Base-by-base conservation (phyloP, 345 rosid genomes). In the Aethionema arabicum region DNA sequence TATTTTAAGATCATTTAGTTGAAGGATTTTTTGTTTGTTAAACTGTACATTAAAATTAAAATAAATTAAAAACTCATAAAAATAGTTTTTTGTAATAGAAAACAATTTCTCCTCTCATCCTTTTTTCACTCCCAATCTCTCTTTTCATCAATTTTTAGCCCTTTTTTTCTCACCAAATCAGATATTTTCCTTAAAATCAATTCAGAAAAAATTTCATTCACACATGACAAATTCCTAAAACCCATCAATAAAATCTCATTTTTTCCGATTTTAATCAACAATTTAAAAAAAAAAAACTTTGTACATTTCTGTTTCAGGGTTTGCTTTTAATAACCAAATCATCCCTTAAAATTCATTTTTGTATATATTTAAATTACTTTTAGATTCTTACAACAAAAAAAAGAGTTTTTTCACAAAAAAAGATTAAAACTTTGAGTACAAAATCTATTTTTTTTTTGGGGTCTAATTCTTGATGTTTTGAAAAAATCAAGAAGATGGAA, bases 301-400 rank as follows among this genome's bases (percentile, higher is more conserved):
- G 76, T 87, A 49, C 74, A 66, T 58, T 70, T 69, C 9, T 35
- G 53, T 65, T 52, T 62, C 41, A 56, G 57, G 44, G 27, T 1
- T 21, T 21, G 27, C 27, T 21, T 21, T 21, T 21, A 21, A 21
- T 21, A 21, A 21, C 2, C 2, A 21, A 21, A 1, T 21, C 27
- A 21, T 21, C 27, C 27, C 1, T 21, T 1, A 21, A 21, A 21
- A 21, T 45, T 7, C 6, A 30, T 32, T 38, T 44, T 7, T 52
- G 9, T 32, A 10, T 57, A 1, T 37, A 37, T 37, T 37, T 10
- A 37, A 6, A 37, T 37, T 37, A 6, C 8, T 1, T 6, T 37
- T 4, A 6, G 40, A 37, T 37, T 6, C 7, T 37, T 6, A 40
- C n/a, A 9, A 40, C n/a, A 40, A 40, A 8, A 11, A 21, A 21